Conservation (phyloP, 2,329 filamentous ascomycete genomes). For the Diaporthe longicolla region DNA sequence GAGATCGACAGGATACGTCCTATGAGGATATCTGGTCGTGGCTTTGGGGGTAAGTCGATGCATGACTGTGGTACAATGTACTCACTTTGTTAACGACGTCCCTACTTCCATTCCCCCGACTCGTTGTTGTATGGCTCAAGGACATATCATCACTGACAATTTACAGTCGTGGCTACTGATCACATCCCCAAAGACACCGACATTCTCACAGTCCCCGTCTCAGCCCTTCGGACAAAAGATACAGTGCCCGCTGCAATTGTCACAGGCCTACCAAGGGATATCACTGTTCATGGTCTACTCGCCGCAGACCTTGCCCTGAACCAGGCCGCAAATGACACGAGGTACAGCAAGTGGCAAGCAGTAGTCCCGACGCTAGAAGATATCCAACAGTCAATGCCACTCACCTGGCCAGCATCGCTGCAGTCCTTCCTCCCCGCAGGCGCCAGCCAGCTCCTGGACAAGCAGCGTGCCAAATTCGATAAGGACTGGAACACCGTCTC, state of each 20-base stretch:
- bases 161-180: slow-evolving; percentile 20
- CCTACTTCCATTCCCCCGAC: neutral
- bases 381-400: slow-evolving; percentile 63
- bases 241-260: slow-evolving; percentile 69
- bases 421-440: slow-evolving; percentile 62
- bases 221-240: slow-evolving; percentile 74
- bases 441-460: slow-evolving; percentile 61
- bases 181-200: slow-evolving; percentile 48
- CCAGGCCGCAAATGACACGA: slow-evolving; percentile 55
- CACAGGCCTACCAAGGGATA: slow-evolving; percentile 64
- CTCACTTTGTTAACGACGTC: neutral
- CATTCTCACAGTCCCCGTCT: slow-evolving; percentile 65
- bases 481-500: slow-evolving; percentile 57
- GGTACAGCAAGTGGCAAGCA: slow-evolving; percentile 72
- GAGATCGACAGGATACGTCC: slow-evolving; percentile 77
- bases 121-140: no score
- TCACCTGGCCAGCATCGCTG: slow-evolving; percentile 63
- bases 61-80: neutral
- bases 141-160: slow-evolving; percentile 3
- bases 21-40: slow-evolving; percentile 77
- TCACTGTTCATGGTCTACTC: slow-evolving; percentile 79
- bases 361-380: slow-evolving; percentile 76
- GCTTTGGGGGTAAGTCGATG: slow-evolving; percentile 69
- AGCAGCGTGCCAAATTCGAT: slow-evolving; percentile 64
- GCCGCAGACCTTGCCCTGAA: slow-evolving; percentile 77